A percentile compares a stretch with the other conserved stretches of the same genome.
These are phyloP conservation scores for Phytophthora europaea DNA, from an alignment of 352 stramenopile genomes.

Conservation along the genomic window DNA sequence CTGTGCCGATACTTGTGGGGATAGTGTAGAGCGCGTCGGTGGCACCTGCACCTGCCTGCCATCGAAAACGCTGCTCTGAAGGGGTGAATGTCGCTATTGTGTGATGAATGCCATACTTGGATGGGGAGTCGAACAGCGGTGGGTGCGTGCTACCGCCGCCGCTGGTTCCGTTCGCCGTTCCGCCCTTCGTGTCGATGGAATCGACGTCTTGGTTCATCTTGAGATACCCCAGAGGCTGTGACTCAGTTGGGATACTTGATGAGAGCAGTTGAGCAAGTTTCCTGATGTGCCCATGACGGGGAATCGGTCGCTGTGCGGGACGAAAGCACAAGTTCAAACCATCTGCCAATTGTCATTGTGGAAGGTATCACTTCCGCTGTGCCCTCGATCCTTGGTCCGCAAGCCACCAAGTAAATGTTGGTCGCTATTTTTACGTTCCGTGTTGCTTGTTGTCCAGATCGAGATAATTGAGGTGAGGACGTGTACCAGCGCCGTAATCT, in stretches of 20 bases:
- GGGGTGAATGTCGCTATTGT: constrained; percentile 71
- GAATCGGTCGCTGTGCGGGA: background rate
- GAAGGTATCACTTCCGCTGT: constrained; percentile 4
- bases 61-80: constrained; percentile 79
- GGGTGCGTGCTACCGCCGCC: constrained; percentile 36
- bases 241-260: background rate
- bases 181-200: constrained; percentile 14
- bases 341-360: constrained; percentile 6
- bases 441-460: constrained; percentile 3
- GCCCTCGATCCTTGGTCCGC: constrained; percentile 6
- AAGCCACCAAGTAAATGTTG: constrained; percentile 1
- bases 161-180: constrained; percentile 34
- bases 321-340: constrained; percentile 5
- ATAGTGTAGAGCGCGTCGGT: constrained; percentile 83
- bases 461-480: constrained; percentile 8
- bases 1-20: constrained; percentile 63
- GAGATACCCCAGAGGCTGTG: background rate
- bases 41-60: constrained; percentile 61
- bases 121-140: constrained; percentile 78
- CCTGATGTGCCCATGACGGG: constrained; percentile 6
- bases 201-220: constrained; percentile 33
- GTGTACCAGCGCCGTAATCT: constrained; percentile 7
- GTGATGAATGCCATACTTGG: constrained; percentile 79
- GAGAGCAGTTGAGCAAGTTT: constrained; percentile 17
- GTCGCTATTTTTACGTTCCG: constrained; percentile 30